A percentile compares a stretch with the other conserved stretches of the same genome.
These are phyloP conservation scores for Aspergillus pseudonomiae DNA, from an alignment of 2,329 filamentous ascomycete species.

Conservation along the genomic window DNA sequence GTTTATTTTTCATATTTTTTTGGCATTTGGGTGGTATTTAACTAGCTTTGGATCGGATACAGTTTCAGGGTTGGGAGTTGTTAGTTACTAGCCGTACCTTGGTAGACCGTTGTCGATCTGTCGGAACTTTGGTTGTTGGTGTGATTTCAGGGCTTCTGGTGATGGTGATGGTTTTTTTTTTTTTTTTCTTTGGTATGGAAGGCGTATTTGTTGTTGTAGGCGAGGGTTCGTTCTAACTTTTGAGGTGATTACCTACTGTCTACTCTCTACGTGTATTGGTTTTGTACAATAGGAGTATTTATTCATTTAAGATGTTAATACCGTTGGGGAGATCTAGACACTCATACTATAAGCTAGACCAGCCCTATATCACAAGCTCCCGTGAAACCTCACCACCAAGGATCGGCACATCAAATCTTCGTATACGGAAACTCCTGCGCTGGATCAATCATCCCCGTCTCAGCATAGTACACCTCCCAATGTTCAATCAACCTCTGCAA, in stretches of 20 bases:
- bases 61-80: not conserved
- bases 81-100: not conserved
- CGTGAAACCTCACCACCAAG: not conserved
- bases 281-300: not conserved
- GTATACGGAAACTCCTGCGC: not conserved
- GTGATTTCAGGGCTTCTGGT: not conserved
- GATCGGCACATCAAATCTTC: not conserved
- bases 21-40: not conserved
- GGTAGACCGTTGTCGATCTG: not conserved
- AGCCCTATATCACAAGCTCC: not conserved
- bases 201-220: not conserved
- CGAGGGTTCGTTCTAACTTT: too few relatives aligned
- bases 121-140: not conserved
- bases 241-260: not conserved
- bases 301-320: not conserved
- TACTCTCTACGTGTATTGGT: not conserved
- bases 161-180: too few relatives aligned
- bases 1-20: not conserved
- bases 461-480: slow-evolving; percentile 62
- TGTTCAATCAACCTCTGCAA: slow-evolving; percentile 54
- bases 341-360: not conserved
- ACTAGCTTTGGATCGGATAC: not conserved
- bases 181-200: too few relatives aligned
- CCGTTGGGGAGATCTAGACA: not conserved
- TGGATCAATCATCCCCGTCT: slow-evolving; percentile 56